Percentiles rank a stretch among this genome's conserved stretches.
Conservation (phyloP, 2,329 filamentous ascomycete genomes). For the Fusarium papillatum region DNA sequence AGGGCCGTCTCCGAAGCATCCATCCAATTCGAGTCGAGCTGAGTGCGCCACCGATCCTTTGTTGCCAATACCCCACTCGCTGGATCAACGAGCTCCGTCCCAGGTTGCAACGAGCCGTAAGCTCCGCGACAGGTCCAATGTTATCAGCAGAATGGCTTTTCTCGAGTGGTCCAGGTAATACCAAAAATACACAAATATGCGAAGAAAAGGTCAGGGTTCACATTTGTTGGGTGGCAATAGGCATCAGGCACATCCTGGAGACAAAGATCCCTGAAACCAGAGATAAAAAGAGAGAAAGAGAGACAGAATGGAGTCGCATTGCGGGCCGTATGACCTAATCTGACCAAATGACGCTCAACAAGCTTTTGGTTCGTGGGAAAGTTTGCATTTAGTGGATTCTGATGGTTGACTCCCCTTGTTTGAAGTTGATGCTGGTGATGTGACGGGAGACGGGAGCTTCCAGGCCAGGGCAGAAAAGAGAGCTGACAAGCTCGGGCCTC, state of each 20-base stretch:
- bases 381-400: conserved; percentile 30
- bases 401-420: conserved; percentile 16
- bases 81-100: neutral
- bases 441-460: neutral
- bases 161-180: neutral
- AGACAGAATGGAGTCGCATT: conserved; percentile 24
- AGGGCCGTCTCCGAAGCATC: neutral
- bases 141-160: neutral
- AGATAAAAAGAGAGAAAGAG: conserved; percentile 23
- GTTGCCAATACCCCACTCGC: neutral
- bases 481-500: neutral
- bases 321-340: conserved; percentile 32
- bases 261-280: conserved; percentile 15
- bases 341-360: conserved; percentile 32
- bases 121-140: neutral
- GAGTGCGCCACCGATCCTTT: conserved; percentile 8
- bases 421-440: conserved; percentile 11
- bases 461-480: neutral
- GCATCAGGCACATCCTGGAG: neutral
- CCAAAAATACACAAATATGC: neutral
- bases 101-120: neutral
- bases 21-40: neutral
- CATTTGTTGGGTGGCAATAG: neutral
- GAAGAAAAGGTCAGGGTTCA: neutral
- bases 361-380: conserved; percentile 40